Evolutionary conservation across 2,329 filamentous ascomycete species (phyloP), one percentile per base, ranked within the genome.

Genomic region (Venturia carpophila): DNA sequence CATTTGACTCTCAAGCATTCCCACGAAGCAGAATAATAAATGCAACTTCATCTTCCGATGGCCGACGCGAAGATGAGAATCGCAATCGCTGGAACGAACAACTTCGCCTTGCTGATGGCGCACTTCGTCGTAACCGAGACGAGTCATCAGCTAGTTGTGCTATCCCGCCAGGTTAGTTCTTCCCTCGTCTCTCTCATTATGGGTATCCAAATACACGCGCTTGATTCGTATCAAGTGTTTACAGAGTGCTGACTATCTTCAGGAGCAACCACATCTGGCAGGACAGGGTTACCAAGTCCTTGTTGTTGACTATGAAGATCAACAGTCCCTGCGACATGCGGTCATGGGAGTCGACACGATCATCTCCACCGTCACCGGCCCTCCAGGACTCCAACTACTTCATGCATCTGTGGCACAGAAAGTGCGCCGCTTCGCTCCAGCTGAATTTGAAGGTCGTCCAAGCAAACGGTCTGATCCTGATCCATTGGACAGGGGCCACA

Each of bases 331-430:
- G 34, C 79, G 79, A 17, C 90, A 86, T 72, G 82, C 84, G 10
- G 81, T 92, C n/a, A 82, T 82, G 66, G 89, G 89, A 11, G 82
- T 90, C 52, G 87, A 92, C 73, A 82, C 90, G 13, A 83, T 91
- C 69, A 88, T 92, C 65, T 92, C 88, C 1, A 92, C 88, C 0
- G 84, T 92, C 61, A 83, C 83, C 1, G 87, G 87, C 4, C 76
- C 75, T 21, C 79, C 86, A 39, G 89, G 92, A 72, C 79, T 91
- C 56, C 84, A 84, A 67, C 82, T 92, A 41, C 91, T 92, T 73
- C 84, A 88, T 69, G 88, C 89, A 1, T 87, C 89, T 0, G 83
- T 86, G 19, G 78, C 80, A 62, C 84, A 82, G 21, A 80, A 83
- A 21, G 88, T 92, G 1, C 81, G 83, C 19, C 82, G 84, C 43